phyloP scores from a whole-genome alignment of 768 basidiomycete genomes.

The Pisolithus tinctorius region DNA sequence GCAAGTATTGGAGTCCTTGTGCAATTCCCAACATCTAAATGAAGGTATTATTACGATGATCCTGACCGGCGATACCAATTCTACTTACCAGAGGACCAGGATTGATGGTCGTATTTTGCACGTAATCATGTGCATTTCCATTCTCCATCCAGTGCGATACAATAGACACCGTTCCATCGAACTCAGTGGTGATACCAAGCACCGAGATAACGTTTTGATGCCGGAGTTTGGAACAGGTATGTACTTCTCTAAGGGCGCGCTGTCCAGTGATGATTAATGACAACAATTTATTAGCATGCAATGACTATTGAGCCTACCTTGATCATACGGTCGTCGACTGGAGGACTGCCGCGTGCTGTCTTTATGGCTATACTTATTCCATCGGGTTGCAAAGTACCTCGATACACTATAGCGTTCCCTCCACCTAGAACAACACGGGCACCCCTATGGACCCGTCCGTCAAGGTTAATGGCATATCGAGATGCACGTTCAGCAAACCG shows the following conservation, averaged over 20 bases:
- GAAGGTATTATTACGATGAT: too few species aligned
- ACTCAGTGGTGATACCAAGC: not conserved
- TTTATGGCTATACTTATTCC: not conserved
- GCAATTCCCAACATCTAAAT: slow-evolving; percentile 31
- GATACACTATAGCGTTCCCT: not conserved
- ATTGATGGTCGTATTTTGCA: not conserved
- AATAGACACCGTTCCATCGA: not conserved
- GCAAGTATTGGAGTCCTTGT: slow-evolving; percentile 30
- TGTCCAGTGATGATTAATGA: not conserved
- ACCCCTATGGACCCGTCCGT: not conserved
- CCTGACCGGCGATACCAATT: not conserved
- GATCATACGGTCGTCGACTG: not conserved
- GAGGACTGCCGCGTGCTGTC: not conserved
- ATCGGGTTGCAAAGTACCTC: not conserved
- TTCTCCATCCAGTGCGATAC: not conserved
- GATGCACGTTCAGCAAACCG: not conserved
- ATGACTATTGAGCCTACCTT: not conserved
- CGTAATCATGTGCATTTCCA: not conserved
- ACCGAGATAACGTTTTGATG: not conserved
- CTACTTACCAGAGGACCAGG: not conserved
- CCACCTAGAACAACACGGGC: not conserved
- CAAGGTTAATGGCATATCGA: not conserved
- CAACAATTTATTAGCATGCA: not conserved
- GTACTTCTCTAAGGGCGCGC: not conserved
- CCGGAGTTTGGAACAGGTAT: not conserved